Percentiles rank a stretch among this genome's conserved stretches.
phyloP scores from a whole-genome alignment of 1,284 basidiomycete species.

The Trametes pubescens region DNA sequence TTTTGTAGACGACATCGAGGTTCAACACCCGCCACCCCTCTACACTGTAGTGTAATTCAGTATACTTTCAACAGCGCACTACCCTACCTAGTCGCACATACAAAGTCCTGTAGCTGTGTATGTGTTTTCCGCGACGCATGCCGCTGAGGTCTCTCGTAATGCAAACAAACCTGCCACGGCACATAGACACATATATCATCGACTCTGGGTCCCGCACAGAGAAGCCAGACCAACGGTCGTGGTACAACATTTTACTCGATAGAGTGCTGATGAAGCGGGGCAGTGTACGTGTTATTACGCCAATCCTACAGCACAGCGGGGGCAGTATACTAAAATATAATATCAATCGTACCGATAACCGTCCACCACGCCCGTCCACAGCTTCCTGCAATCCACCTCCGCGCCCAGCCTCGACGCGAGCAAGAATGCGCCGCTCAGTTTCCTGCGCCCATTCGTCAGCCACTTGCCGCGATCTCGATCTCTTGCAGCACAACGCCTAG shows the following conservation, averaged over 20 bases:
- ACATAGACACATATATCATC: too few species aligned
- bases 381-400: conserved; percentile 72
- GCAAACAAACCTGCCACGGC: too few species aligned
- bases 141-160: too few species aligned
- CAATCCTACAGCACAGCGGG: background rate
- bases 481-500: background rate
- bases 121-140: background rate
- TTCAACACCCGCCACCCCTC: conserved; percentile 29
- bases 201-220: too few species aligned
- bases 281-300: background rate
- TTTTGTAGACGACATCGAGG: conserved; percentile 20
- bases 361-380: conserved; percentile 76
- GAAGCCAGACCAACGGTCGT: too few species aligned
- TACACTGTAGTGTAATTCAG: conserved; percentile 31
- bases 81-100: conserved; percentile 23
- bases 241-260: too few species aligned
- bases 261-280: background rate
- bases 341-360: conserved; percentile 35
- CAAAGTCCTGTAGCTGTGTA: background rate
- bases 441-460: conserved; percentile 54
- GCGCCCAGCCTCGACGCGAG: conserved; percentile 87
- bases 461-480: background rate
- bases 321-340: background rate
- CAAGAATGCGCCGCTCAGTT: conserved; percentile 93
- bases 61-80: conserved; percentile 34